These are phyloP conservation scores for Ustilago cynodontis DNA, from an alignment of 1,284 basidiomycete genomes.

Conservation along the genomic window DNA sequence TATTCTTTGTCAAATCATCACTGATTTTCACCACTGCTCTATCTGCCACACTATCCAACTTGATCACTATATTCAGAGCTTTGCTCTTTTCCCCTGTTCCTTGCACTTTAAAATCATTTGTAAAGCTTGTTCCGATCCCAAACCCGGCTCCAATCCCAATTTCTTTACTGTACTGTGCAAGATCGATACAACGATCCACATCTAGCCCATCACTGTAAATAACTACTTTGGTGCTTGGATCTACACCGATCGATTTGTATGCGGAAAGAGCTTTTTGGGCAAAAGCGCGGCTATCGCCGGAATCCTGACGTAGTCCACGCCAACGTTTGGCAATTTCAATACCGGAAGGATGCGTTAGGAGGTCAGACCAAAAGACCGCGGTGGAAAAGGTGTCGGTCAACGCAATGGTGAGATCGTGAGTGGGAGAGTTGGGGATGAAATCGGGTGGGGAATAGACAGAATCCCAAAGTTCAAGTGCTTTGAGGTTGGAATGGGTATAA, in stretches of 20 bases:
- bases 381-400: conserved; percentile 69
- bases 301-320: conserved; percentile 66
- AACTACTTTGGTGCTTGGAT: conserved; percentile 61
- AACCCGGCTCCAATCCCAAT: conserved; percentile 66
- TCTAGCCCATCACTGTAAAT: conserved; percentile 66
- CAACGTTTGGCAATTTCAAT: conserved; percentile 61
- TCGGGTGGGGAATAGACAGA: conserved; percentile 63
- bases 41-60: conserved; percentile 60
- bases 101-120: conserved; percentile 56
- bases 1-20: conserved; percentile 69
- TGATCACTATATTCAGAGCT: conserved; percentile 69
- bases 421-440: conserved; percentile 56
- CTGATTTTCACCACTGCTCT: conserved; percentile 66
- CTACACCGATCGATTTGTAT: conserved; percentile 59
- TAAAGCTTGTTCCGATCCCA: conserved; percentile 63
- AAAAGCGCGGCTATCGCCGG: conserved; percentile 62
- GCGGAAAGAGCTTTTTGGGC: conserved; percentile 53
- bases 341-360: conserved; percentile 51
- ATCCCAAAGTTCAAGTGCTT: conserved; percentile 65
- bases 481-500: conserved; percentile 59
- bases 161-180: conserved; percentile 50
- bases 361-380: conserved; percentile 65
- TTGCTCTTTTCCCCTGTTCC: conserved; percentile 31
- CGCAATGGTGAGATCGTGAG: conserved; percentile 67
- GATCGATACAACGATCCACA: conserved; percentile 57